phyloP scores from a whole-genome alignment of 768 basidiomycete species.

The Kwoniella bestiolae region DNA sequence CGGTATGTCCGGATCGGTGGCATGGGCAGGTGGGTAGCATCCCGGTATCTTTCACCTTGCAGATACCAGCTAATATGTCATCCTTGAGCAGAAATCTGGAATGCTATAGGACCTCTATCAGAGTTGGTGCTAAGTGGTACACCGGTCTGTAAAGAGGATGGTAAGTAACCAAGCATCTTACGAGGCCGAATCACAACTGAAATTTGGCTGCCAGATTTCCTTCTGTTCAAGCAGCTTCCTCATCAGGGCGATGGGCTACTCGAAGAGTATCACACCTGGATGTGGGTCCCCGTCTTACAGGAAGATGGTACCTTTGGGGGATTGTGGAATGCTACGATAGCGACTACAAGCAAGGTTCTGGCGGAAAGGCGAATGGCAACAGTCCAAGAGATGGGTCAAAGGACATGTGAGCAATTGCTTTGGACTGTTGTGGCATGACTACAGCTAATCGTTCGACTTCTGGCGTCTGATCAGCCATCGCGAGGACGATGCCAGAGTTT shows the following conservation, averaged over 20 bases:
- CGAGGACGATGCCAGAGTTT: conserved; percentile 48
- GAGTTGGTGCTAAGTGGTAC: conserved; percentile 48
- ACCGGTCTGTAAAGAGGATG: conserved; percentile 51
- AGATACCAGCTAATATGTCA: neutral
- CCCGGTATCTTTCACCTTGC: too few relatives aligned
- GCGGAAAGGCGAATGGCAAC: conserved; percentile 47
- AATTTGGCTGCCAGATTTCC: conserved; percentile 32
- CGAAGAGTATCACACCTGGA: conserved; percentile 53
- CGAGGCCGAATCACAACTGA: neutral
- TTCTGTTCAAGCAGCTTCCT: conserved; percentile 46
- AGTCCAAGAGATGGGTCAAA: conserved; percentile 51
- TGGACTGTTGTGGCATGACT: too few relatives aligned
- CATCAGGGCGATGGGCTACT: conserved; percentile 39
- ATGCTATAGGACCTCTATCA: conserved; percentile 45
- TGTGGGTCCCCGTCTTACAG: conserved; percentile 51
- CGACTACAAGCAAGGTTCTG: conserved; percentile 50
- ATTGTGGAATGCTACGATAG: conserved; percentile 52
- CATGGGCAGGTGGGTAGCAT: conserved; percentile 46
- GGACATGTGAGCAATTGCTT: conserved; percentile 33
- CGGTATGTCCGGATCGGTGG: conserved; percentile 49
- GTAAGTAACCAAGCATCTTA: conserved; percentile 7
- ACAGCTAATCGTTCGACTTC: too few relatives aligned
- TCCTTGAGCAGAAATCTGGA: conserved; percentile 54
- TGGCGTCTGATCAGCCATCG: conserved; percentile 37
- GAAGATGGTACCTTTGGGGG: conserved; percentile 50